A percentile compares a stretch with the other conserved stretches of the same genome.
Conservation (phyloP, 2,329 filamentous ascomycete species). For the Fusarium buharicum region DNA sequence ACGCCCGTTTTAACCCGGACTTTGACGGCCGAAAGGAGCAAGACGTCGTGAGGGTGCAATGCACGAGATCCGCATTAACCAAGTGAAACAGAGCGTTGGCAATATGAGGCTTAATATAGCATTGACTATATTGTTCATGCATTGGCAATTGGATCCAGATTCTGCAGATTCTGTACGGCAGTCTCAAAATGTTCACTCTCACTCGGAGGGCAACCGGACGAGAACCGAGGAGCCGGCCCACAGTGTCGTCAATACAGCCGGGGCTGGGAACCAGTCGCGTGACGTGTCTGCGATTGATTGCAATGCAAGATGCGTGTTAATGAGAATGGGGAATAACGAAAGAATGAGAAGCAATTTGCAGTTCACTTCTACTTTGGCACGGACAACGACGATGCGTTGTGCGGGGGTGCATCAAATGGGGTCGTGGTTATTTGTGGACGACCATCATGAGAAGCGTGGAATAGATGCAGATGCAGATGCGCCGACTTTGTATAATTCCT, state of each 20-base stretch:
- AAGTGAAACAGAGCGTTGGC: constrained; percentile 15
- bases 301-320: constrained; percentile 10
- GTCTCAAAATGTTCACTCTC: constrained; percentile 16
- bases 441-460: constrained; percentile 8
- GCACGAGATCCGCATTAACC: not conserved
- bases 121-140: constrained; percentile 34
- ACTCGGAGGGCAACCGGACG: constrained; percentile 10
- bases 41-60: constrained; percentile 8
- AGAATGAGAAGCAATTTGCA: constrained; percentile 6
- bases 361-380: constrained; percentile 6
- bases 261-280: constrained; percentile 26
- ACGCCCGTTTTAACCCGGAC: constrained; percentile 26
- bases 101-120: constrained; percentile 25
- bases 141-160: constrained; percentile 21
- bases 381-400: constrained; percentile 32
- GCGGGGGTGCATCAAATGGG: constrained; percentile 28
- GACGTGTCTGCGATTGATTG: constrained; percentile 17
- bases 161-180: constrained; percentile 15
- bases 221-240: constrained; percentile 17
- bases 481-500: constrained; percentile 39
- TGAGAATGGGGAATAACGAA: constrained; percentile 8
- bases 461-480: not conserved
- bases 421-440: not conserved
- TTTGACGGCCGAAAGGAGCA: constrained; percentile 25
- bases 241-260: constrained; percentile 14